Conservation (phyloP, 2,329 filamentous ascomycete species). For the Paraconiothyrium brasiliense region DNA sequence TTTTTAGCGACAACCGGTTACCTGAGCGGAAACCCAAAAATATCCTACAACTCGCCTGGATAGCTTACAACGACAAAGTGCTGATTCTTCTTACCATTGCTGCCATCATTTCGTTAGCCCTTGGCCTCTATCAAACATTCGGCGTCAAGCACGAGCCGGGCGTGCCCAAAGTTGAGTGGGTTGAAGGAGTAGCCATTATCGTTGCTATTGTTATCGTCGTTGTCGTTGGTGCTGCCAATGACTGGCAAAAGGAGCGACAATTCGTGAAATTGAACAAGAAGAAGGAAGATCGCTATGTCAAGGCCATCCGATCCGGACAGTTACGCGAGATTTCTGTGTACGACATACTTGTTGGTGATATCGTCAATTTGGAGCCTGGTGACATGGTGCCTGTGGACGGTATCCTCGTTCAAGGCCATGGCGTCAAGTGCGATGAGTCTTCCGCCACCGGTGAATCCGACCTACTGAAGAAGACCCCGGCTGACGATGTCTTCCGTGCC, state of each 20-base stretch:
- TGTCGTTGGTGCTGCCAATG: slow-evolving; percentile 78
- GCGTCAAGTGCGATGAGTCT: slow-evolving; percentile 77
- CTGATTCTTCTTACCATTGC: slow-evolving; percentile 76
- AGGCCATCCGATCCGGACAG: slow-evolving; percentile 78
- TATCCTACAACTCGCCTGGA: slow-evolving; percentile 78
- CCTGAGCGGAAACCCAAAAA: slow-evolving; percentile 76
- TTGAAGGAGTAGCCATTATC: slow-evolving; percentile 82
- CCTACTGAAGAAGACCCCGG: slow-evolving; percentile 72
- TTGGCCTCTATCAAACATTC: slow-evolving; percentile 78
- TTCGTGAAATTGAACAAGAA: slow-evolving; percentile 84
- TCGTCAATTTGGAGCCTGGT: slow-evolving; percentile 77
- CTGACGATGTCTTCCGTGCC: slow-evolving; percentile 71
- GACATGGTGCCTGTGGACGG: slow-evolving; percentile 77
- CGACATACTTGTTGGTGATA: slow-evolving; percentile 77
- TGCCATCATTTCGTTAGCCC: slow-evolving; percentile 75
- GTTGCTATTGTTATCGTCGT: slow-evolving; percentile 80
- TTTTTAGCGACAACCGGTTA: slow-evolving; percentile 75
- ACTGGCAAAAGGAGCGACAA: slow-evolving; percentile 83
- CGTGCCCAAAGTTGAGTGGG: slow-evolving; percentile 74
- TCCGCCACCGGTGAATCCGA: slow-evolving; percentile 81
- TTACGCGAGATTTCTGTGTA: slow-evolving; percentile 74
- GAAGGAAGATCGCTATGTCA: slow-evolving; percentile 78
- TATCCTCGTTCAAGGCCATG: slow-evolving; percentile 73
- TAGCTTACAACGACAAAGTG: slow-evolving; percentile 84
- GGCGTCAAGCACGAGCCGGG: slow-evolving; percentile 63